These are phyloP conservation scores for Quercus mongolica DNA, from an alignment of 306 rosid genomes.

Conservation along the genomic window DNA sequence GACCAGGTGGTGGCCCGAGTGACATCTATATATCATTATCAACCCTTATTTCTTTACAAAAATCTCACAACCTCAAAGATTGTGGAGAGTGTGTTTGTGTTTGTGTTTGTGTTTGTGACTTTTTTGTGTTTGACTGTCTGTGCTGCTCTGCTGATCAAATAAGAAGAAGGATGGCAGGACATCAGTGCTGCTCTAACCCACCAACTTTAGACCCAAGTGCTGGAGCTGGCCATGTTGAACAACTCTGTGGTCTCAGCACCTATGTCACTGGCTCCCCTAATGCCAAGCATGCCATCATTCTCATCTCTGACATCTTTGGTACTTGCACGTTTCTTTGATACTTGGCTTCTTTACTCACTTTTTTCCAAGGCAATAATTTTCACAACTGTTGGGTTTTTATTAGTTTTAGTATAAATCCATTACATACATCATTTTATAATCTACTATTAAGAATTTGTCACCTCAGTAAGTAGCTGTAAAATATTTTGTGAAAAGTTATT, in stretches of 20 bases:
- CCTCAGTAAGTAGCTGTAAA: neutral
- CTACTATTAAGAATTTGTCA: too few species aligned
- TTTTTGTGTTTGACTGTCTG: neutral
- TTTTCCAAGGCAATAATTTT: too few species aligned
- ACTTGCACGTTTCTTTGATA: neutral
- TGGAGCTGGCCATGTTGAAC: conserved; percentile 59
- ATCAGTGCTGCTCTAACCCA: conserved; percentile 69
- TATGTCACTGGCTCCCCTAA: conserved; percentile 50
- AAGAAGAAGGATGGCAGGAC: conserved; percentile 43
- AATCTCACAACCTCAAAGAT: too few species aligned
- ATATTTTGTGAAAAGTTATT: too few species aligned
- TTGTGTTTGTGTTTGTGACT: too few species aligned
- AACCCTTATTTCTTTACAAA: too few species aligned
- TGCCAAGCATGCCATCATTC: conserved; percentile 55
- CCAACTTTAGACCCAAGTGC: conserved; percentile 45
- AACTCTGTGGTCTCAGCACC: conserved; percentile 34
- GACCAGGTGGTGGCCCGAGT: too few species aligned
- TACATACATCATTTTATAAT: too few species aligned
- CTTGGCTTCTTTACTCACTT: neutral
- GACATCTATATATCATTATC: too few species aligned
- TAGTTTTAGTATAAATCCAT: too few species aligned
- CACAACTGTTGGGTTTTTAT: too few species aligned
- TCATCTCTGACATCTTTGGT: conserved; percentile 61
- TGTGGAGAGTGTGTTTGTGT: neutral
- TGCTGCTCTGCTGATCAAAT: neutral